Evolutionary conservation across 257 asterid genomes (phyloP).

Genomic region (Orobanche coerulescens): DNA sequence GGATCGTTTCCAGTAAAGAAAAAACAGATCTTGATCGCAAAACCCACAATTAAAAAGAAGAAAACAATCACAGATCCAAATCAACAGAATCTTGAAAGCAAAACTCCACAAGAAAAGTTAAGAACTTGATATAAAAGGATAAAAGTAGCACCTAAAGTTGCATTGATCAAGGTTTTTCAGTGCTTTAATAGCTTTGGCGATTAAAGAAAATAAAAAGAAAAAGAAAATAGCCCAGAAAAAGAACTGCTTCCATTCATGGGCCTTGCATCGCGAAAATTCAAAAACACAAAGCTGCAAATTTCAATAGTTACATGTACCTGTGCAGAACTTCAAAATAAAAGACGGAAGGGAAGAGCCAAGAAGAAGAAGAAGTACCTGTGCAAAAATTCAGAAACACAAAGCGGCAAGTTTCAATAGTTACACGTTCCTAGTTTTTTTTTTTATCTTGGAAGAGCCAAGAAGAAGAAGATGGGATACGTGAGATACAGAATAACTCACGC

Average conservation of each 20-base stretch:
- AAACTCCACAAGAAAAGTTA: neutral
- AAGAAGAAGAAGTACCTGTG: too few species aligned
- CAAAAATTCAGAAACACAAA: too few species aligned
- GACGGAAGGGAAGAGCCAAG: too few species aligned
- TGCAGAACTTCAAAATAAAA: too few species aligned
- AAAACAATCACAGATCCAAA: constrained; percentile 28
- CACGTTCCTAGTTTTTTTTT: too few species aligned
- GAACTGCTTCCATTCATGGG: constrained; percentile 19
- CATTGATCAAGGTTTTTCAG: constrained; percentile 17
- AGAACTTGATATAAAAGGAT: constrained; percentile 14
- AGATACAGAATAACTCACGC: too few species aligned
- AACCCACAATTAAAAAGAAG: constrained; percentile 1
- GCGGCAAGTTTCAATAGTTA: too few species aligned
- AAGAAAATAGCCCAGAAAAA: neutral
- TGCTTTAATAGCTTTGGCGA: constrained; percentile 14
- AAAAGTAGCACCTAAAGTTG: constrained; percentile 32
- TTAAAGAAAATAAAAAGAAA: constrained; percentile 4
- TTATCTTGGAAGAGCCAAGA: too few species aligned
- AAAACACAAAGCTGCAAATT: too few species aligned
- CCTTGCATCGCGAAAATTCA: too few species aligned
- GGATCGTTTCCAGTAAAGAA: constrained; percentile 1
- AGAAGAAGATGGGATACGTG: too few species aligned
- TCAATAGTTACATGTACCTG: too few species aligned
- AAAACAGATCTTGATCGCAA: constrained; percentile 30
- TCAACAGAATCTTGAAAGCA: constrained; percentile 12